Percentiles rank a stretch among this genome's conserved stretches.
phyloP scores from a whole-genome alignment of 1,139 yeast genomes.

The Saccharomycopsis phalli region DNA sequence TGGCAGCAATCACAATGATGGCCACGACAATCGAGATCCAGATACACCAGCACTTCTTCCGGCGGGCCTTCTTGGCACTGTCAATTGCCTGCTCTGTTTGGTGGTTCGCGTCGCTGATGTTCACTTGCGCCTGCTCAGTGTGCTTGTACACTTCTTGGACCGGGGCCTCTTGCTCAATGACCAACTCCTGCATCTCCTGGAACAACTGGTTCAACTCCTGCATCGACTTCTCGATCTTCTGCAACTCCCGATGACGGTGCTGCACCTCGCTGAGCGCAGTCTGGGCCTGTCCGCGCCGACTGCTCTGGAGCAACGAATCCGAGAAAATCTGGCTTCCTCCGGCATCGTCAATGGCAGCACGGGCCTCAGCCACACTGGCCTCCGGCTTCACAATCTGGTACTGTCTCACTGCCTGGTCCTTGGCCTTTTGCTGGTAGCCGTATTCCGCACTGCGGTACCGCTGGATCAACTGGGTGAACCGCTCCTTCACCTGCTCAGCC shows the following conservation, averaged over 20 bases:
- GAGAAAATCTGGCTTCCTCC: slow-evolving; percentile 89
- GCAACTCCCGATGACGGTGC: slow-evolving; percentile 89
- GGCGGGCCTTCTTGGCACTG: slow-evolving; percentile 85
- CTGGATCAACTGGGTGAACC: slow-evolving; percentile 79
- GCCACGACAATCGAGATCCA: slow-evolving; percentile 53
- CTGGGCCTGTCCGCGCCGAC: slow-evolving; percentile 95
- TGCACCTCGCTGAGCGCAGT: slow-evolving; percentile 94
- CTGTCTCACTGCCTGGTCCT: slow-evolving; percentile 87
- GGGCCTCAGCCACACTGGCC: slow-evolving; percentile 64
- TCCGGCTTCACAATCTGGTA: slow-evolving; percentile 89
- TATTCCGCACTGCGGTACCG: slow-evolving; percentile 83
- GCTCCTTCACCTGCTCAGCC: slow-evolving; percentile 80
- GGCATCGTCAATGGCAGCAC: slow-evolving; percentile 75
- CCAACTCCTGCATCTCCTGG: slow-evolving; percentile 94
- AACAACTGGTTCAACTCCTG: slow-evolving; percentile 91
- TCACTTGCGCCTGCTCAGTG: slow-evolving; percentile 76
- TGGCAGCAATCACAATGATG: slow-evolving; percentile 59
- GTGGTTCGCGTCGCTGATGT: slow-evolving; percentile 90
- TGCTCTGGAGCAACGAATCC: slow-evolving; percentile 84
- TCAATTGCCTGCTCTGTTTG: slow-evolving; percentile 87
- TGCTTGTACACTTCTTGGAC: slow-evolving; percentile 78
- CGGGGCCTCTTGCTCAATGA: slow-evolving; percentile 89
- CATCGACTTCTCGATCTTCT: slow-evolving; percentile 92
- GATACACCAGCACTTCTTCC: slow-evolving; percentile 83
- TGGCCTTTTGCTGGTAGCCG: slow-evolving; percentile 74